Evolutionary conservation across 2,329 filamentous ascomycete genomes (phyloP), one percentile per base, ranked within the genome.

Genomic region (Monilinia polystroma): DNA sequence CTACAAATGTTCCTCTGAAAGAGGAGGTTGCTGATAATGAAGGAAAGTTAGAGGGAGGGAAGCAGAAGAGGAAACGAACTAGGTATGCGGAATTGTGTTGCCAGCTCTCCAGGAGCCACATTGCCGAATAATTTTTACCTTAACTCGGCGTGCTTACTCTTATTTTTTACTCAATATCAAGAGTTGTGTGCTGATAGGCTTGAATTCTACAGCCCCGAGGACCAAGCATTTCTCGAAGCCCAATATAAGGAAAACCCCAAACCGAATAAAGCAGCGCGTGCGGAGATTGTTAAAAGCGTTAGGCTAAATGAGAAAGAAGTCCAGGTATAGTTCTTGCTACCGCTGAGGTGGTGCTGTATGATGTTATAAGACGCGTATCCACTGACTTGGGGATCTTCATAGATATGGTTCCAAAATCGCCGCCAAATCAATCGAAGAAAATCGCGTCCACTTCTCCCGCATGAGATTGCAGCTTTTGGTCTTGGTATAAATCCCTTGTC

Each of bases 391-490:
- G 18, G 20, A 18, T 58, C 2, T 12, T n/a, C 41, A 45, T 47
- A 97, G 94, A 97, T 97, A 73, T 98, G 94, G 94, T 97, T 97
- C 80, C 94, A 97, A 76, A 97, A 97, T 76, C 87, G 93, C 75
- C 86, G 94, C 71, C 94, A 98, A 78, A 97, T 96, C 78, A 92
- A 96, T 77, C 87, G 94, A 73, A 87, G 94, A 72, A 96, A 94
- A 81, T 92, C 92, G 66, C 90, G 91, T 72, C 93, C 93, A 57
- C 83, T 96, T 49, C 86, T 91, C 38, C 86, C 89, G 12, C 88
- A 93, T 77, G 92, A 95, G 76, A 84, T 94, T 65, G 87, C 84
- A 70, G 84, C 85, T 67, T 79, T 88, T 72, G 79, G 84, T 74
- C 82, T 84, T 75, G 81, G 85, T 56, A 74, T 76, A 68, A 68